Base-by-base conservation (phyloP, 352 stramenopile species). In the Phytophthora fragariae region DNA sequence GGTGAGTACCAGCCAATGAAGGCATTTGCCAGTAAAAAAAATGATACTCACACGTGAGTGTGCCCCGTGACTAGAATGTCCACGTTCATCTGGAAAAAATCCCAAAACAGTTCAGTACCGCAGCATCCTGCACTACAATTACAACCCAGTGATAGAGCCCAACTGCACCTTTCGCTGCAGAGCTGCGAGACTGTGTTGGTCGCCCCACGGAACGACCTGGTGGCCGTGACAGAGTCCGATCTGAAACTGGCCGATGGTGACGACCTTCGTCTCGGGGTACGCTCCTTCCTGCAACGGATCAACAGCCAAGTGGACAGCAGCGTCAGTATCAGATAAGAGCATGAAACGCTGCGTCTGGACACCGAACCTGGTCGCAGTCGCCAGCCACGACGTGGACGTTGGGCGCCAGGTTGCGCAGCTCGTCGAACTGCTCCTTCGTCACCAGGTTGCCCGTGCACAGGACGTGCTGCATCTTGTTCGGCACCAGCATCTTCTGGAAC, bases 391-490 rank as follows among this genome's bases (percentile, higher is more conserved):
- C 85, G 84, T 99, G 95, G 7, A 99, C 95, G 72, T 99, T 99
- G 1, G 96, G 95, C 27, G 97, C 94, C n/a, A 99, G 77, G n/a
- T 90, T 86, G 46, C 89, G 89, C 56, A 99, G 83, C 77, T 98
- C 94, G 24, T 99, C 92, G 68, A 97, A 99, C 75, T 99, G 94
- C 73, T 99, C 97, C 58, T 95, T 95, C 3, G 92, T 96, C 58
- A 92, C 92, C 68, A 99, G 80, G 79, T 99, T 99, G 33, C 98
- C 98, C 15, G 98, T 99, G 79, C 98, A 99, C 58, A 99, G 78
- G 10, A 99, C 93, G 77, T 99, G 97, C 76, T 99, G 96, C 80
- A 99, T 99, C 77, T 99, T 99, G 75, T 99, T 98, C 3, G 97
- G 97, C 11, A 99, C 89, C 58, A 95, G 83, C 83, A 97, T 97